Percentiles rank a stretch among this genome's conserved stretches.
These are phyloP conservation scores for Cytospora chrysosperma DNA, from an alignment of 2,329 filamentous ascomycete genomes.

Conservation along the genomic window DNA sequence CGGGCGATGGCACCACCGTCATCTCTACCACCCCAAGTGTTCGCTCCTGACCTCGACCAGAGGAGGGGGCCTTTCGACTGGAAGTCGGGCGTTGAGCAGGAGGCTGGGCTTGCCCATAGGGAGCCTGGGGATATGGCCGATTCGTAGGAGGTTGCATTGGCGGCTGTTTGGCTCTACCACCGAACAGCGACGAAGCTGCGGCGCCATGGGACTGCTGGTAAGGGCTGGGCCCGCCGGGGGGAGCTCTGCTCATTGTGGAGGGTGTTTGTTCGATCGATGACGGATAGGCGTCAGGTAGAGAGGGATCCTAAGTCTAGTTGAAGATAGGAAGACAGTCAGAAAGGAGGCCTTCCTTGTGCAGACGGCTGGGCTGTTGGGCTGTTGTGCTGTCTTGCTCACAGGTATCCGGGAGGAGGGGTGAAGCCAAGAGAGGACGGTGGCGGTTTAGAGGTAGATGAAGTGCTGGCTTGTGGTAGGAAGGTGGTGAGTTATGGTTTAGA, in stretches of 20 bases:
- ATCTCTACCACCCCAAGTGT: slow-evolving; percentile 3
- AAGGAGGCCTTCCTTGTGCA: neutral
- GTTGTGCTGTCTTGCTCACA: neutral
- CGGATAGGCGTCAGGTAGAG: neutral
- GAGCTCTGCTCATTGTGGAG: neutral
- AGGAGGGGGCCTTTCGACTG: slow-evolving; percentile 4
- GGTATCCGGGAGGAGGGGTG: neutral
- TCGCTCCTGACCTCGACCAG: neutral
- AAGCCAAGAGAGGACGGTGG: neutral
- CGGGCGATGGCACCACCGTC: slow-evolving; percentile 1
- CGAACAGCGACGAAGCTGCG: neutral
- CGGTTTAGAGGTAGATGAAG: neutral
- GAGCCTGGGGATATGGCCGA: slow-evolving; percentile 11
- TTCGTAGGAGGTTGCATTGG: slow-evolving; percentile 4
- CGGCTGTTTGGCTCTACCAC: neutral
- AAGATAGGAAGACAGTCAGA: neutral
- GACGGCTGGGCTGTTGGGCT: neutral
- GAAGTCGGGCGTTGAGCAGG: neutral
- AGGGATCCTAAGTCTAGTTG: neutral
- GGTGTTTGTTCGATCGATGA: neutral
- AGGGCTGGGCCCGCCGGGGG: neutral
- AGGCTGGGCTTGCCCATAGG: slow-evolving; percentile 15
- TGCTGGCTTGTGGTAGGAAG: neutral
- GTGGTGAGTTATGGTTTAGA: neutral
- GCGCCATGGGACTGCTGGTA: neutral